Percentiles rank a stretch among this genome's conserved stretches.
These are phyloP conservation scores for Epichloe bromicola DNA, from an alignment of 2,329 filamentous ascomycete species.

Conservation along the genomic window DNA sequence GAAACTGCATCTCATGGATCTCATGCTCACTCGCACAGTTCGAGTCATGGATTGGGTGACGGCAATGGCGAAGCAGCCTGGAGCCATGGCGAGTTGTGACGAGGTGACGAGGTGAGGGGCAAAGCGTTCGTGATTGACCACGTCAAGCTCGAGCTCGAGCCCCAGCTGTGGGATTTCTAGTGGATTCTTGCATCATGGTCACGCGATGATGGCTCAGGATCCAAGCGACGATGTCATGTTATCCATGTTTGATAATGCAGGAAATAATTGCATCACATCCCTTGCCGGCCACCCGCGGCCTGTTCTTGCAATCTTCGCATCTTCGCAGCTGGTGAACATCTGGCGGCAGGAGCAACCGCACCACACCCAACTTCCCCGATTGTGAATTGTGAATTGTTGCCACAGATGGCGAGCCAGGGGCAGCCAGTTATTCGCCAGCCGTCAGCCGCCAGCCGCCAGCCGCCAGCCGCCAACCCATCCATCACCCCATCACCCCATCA, in stretches of 20 bases:
- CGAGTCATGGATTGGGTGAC: background rate
- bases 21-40: background rate
- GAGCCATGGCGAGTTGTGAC: too few species aligned
- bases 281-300: background rate
- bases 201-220: conserved; percentile 1
- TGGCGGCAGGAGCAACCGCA: too few species aligned
- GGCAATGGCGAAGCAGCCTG: background rate
- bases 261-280: background rate
- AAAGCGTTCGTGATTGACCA: background rate
- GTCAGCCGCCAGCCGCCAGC: background rate
- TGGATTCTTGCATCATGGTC: conserved; percentile 1
- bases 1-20: background rate
- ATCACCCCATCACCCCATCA: background rate
- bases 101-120: background rate
- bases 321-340: background rate
- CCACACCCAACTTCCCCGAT: too few species aligned
- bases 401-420: background rate
- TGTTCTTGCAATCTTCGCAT: background rate
- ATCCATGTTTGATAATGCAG: too few species aligned
- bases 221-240: background rate
- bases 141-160: background rate
- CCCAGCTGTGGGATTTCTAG: background rate
- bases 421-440: background rate
- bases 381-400: too few species aligned
- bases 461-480: background rate